A percentile compares a stretch with the other conserved stretches of the same genome.
These are phyloP conservation scores for Hibiscus tridactylites DNA, from an alignment of 345 rosid species.

Conservation along the genomic window DNA sequence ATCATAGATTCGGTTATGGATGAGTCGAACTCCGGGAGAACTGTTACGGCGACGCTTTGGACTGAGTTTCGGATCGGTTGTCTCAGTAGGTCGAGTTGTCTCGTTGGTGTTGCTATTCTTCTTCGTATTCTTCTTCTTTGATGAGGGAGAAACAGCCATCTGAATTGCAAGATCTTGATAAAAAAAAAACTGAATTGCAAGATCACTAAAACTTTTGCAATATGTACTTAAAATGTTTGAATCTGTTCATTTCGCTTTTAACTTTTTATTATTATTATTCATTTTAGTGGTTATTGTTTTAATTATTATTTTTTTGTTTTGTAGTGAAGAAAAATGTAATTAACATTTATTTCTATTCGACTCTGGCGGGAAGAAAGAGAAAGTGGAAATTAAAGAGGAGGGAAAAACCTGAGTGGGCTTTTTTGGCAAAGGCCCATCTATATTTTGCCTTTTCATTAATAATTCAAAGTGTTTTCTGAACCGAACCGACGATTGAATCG, in stretches of 20 bases:
- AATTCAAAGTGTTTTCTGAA: background rate
- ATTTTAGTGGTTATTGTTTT: too few relatives aligned
- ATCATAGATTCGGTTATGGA: slow-evolving; percentile 15
- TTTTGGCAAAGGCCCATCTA: background rate
- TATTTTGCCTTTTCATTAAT: background rate
- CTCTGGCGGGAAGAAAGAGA: too few relatives aligned
- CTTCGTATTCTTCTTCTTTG: background rate
- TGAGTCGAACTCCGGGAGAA: slow-evolving; percentile 16
- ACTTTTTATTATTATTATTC: too few relatives aligned
- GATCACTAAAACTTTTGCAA: too few relatives aligned
- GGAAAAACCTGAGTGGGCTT: background rate
- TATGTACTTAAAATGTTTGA: too few relatives aligned
- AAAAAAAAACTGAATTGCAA: too few relatives aligned
- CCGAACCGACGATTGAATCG: background rate
- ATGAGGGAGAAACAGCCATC: background rate
- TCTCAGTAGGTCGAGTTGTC: background rate
- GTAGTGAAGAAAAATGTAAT: too few relatives aligned
- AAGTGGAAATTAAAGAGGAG: too few relatives aligned
- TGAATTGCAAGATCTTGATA: too few relatives aligned
- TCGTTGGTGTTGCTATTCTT: background rate
- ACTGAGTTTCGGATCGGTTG: background rate
- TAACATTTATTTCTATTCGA: too few relatives aligned
- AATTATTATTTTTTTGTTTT: too few relatives aligned
- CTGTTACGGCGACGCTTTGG: slow-evolving; percentile 2
- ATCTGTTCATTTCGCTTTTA: too few relatives aligned